Percentiles rank a stretch among this genome's conserved stretches.
Conservation (phyloP, 140 eudicot species). For the Anethum foeniculum region DNA sequence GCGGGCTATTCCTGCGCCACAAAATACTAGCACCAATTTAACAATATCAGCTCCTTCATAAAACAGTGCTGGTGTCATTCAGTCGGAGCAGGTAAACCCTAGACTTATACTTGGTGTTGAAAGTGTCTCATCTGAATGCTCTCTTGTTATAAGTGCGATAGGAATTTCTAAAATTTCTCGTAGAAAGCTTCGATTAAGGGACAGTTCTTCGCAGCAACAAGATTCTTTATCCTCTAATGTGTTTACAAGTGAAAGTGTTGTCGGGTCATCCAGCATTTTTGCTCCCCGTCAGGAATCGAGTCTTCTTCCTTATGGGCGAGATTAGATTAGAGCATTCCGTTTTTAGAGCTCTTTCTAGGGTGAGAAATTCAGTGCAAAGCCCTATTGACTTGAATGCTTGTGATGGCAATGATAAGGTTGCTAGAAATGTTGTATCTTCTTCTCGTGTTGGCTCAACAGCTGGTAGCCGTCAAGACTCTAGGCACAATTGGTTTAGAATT, state of each 20-base stretch:
- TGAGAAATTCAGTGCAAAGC: conserved; percentile 33
- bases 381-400: conserved; percentile 31
- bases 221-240: conserved; percentile 24
- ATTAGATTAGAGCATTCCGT: conserved; percentile 47
- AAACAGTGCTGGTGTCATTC: conserved; percentile 11
- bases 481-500: conserved; percentile 23
- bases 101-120: conserved; percentile 53
- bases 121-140: conserved; percentile 29
- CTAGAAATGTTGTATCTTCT: conserved; percentile 32
- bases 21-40: conserved; percentile 7
- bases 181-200: conserved; percentile 54
- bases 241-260: conserved; percentile 12
- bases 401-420: conserved; percentile 18
- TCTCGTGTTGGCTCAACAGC: conserved; percentile 37
- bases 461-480: conserved; percentile 25
- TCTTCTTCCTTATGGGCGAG: conserved; percentile 17
- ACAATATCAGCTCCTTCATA: conserved; percentile 26
- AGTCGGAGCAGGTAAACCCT: conserved; percentile 36
- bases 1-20: conserved; percentile 30
- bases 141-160: conserved; percentile 15
- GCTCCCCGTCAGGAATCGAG: conserved; percentile 31
- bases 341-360: conserved; percentile 31
- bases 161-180: conserved; percentile 39
- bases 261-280: conserved; percentile 15
- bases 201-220: conserved; percentile 45